A percentile compares a stretch with the other conserved stretches of the same genome.
Conservation (phyloP, 2,329 filamentous ascomycete genomes). For the Ceratocystis cacaofunesta region DNA sequence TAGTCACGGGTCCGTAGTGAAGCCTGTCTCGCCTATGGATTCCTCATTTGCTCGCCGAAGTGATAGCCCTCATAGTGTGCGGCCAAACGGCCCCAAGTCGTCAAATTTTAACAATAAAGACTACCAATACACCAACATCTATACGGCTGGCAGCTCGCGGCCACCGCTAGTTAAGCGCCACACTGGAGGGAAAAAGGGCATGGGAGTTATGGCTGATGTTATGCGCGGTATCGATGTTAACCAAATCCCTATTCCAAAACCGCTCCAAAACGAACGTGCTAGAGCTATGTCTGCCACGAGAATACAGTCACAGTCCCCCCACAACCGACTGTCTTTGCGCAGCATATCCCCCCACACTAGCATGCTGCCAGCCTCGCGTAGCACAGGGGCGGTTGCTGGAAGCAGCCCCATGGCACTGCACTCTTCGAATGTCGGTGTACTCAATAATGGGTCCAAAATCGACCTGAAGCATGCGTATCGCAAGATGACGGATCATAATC, state of each 20-base stretch:
- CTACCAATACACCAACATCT: slow-evolving; percentile 48
- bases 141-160: slow-evolving; percentile 36
- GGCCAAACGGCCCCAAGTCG: slow-evolving; percentile 22
- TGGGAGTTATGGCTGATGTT: slow-evolving; percentile 35
- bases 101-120: slow-evolving; percentile 31
- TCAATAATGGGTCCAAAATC: slow-evolving; percentile 46
- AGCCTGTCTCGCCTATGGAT: slow-evolving; percentile 13
- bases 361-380: slow-evolving; percentile 20
- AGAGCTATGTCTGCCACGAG: slow-evolving; percentile 22
- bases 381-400: slow-evolving; percentile 22
- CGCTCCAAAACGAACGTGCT: slow-evolving; percentile 26
- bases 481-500: slow-evolving; percentile 54
- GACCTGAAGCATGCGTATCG: slow-evolving; percentile 58
- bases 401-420: slow-evolving; percentile 19
- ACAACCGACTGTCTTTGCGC: slow-evolving; percentile 28
- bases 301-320: slow-evolving; percentile 39
- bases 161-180: slow-evolving; percentile 35
- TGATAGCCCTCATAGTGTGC: slow-evolving; percentile 21
- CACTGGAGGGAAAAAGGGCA: slow-evolving; percentile 29
- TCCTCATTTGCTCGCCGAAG: slow-evolving; percentile 7
- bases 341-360: slow-evolving; percentile 31
- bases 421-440: slow-evolving; percentile 29
- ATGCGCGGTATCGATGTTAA: slow-evolving; percentile 38
- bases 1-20: slow-evolving; percentile 8
- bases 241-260: slow-evolving; percentile 34